Base-by-base conservation (phyloP, 441 rosid species). In the Mallotus repandus region DNA sequence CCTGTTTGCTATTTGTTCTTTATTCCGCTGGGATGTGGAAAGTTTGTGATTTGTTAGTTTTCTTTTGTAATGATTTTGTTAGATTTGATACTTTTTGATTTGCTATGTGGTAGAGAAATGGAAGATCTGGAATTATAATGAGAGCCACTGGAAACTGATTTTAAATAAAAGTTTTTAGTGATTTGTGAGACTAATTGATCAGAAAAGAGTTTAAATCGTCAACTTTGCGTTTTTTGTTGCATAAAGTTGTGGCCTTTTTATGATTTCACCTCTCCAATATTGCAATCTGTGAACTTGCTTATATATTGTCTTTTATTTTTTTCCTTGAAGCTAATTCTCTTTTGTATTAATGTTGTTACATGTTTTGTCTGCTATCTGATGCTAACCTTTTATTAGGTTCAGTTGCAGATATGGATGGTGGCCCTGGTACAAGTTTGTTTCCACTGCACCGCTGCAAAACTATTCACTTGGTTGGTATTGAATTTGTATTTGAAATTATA, bases 391-490 rank as follows among this genome's bases (percentile, higher is more conserved):
- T 15, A 2, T 67, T 55, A 25, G 25, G 59, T 74, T 71, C 68
- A 78, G 82, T 79, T 82, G 89, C 89, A 90, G 97, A 67, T 57
- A 95, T 96, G 99, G 97, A 87, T 76, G 56, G 82, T 76, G 83
- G 80, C 61, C 85, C 87, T 65, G 86, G 88, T 76, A 81, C 87
- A 50, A 88, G 92, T 76, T 76, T 96, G 88, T 96, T 86, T 81
- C 99, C 99, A 0, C 81, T 87, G 82, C 97, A 96, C 80, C 93
- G 97, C 76, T 96, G 98, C 97, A 96, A 96, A 78, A 96, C 86
- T 74, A 68, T 96, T 80, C 95, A 96, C 74, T 82, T 95, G 86
- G 99, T 96, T 77, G 82, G 97, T 88, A 75, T 49, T 76, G 15
- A 75, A 62, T 78, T 81, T 13, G 69, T 76, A 74, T 80, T 74